Evolutionary conservation across 2,329 filamentous ascomycete genomes (phyloP), one percentile per base, ranked within the genome.

Genomic region (Allantophomopsis cytisporea): DNA sequence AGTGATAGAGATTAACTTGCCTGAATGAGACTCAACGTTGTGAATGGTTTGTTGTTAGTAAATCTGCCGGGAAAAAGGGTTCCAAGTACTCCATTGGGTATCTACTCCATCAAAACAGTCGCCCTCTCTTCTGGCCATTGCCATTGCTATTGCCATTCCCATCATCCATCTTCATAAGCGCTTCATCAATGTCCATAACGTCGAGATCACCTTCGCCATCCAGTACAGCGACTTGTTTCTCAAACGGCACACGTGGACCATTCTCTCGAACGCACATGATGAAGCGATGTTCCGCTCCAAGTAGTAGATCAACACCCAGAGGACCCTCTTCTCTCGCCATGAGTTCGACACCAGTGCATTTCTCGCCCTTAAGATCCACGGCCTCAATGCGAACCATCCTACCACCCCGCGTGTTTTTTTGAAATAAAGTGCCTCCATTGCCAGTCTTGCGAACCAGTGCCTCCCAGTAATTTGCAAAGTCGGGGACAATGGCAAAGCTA

Each of bases 101-200:
- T 28, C 23, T 28, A 28, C 23, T 28, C 23, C 23, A 28, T 28
- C 23, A 28, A 28, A 28, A 28, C 23, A 28, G 11, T 12, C 23
- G 7, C 10, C 23, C 23, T 28, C 23, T 28, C 8, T 28, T 28
- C 23, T 28, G 23, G 23, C 23, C 23, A 28, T 28, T 28, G 37
- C 38, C 31, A n/a, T 51, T 50, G 38, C 41, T 41, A 16, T 43
- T 46, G 11, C 39, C 21, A 12, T 39, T 39, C 12, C 47, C 45
- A 18, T 51, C 48, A 31, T 75, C 68, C 69, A 80, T 62, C 37
- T 59, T 62, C 36, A 73, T 66, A 39, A 80, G 55, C 37, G 68
- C 70, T 42, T 71, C 67, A 47, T 80, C 76, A 50, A 80, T 76
- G 47, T 75, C 73, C 65, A 77, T 71, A 35, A 80, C 74, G 51